phyloP scores from a whole-genome alignment of 306 rosid species.

The Corylus heterophylla region DNA sequence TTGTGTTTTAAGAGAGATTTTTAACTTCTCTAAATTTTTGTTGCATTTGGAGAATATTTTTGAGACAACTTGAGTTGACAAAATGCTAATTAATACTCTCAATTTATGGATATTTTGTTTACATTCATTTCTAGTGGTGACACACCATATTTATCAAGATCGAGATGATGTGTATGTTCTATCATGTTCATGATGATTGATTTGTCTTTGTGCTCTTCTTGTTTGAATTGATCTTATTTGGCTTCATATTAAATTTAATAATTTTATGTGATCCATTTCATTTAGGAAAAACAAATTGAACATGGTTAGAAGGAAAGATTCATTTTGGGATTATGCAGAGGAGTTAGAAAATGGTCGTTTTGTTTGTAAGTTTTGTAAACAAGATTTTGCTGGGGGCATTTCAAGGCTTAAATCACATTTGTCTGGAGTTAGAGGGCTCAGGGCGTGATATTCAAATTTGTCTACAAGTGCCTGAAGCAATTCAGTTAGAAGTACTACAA shows the following conservation, averaged over 20 bases:
- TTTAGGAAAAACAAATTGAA: background rate
- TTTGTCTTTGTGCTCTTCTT: background rate
- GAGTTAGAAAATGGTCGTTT: background rate
- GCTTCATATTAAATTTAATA: background rate
- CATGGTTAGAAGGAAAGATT: background rate
- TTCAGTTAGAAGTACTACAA: background rate
- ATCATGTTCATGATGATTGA: background rate
- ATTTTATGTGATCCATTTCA: background rate
- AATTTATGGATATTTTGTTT: no score
- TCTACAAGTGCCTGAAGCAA: background rate
- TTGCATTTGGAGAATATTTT: no score
- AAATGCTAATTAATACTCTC: no score
- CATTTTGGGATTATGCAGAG: background rate
- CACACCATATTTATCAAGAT: no score
- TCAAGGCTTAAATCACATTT: background rate
- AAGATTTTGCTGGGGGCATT: background rate
- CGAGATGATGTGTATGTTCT: background rate
- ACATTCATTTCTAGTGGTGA: no score
- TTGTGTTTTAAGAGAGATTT: no score
- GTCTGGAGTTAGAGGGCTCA: background rate
- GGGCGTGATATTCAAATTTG: conserved; percentile 9
- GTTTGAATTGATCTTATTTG: background rate
- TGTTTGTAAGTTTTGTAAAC: background rate
- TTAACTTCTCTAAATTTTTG: no score
- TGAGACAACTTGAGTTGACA: no score